These are phyloP conservation scores for Onygenales sp. DNA, from an alignment of 2,329 filamentous ascomycete species.

Conservation along the genomic window DNA sequence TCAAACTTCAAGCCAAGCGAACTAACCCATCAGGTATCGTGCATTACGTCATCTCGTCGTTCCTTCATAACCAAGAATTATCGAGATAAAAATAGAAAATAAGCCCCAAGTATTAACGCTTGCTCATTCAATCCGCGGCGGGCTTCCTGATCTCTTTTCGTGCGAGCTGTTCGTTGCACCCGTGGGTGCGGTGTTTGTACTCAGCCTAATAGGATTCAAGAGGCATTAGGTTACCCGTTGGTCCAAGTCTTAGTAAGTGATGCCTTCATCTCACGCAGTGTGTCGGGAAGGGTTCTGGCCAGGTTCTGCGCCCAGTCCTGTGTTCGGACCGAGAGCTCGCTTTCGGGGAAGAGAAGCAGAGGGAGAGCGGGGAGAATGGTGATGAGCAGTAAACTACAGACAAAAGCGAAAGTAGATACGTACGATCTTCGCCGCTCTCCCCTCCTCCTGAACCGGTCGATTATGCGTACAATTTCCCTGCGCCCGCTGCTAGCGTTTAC, in stretches of 20 bases:
- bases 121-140: conserved; percentile 1
- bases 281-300: too few relatives aligned
- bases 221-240: too few relatives aligned
- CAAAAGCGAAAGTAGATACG: conserved; percentile 30
- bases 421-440: conserved; percentile 75
- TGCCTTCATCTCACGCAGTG: too few relatives aligned
- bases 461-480: conserved; percentile 85
- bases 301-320: not conserved
- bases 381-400: not conserved
- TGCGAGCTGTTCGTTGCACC: not conserved
- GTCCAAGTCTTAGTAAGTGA: too few relatives aligned
- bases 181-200: too few relatives aligned
- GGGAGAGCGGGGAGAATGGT: not conserved
- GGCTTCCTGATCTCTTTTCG: conserved; percentile 12
- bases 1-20: too few relatives aligned
- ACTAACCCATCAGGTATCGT: too few relatives aligned
- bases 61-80: too few relatives aligned
- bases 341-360: not conserved
- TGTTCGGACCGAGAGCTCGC: not conserved
- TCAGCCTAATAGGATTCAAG: too few relatives aligned
- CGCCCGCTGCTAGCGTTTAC: conserved; percentile 72
- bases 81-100: too few relatives aligned
- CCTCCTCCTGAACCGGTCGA: conserved; percentile 78
- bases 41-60: too few relatives aligned
- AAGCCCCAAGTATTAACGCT: too few relatives aligned